Base-by-base conservation (phyloP, 208 protist species). In the Leishmania mexicana region DNA sequence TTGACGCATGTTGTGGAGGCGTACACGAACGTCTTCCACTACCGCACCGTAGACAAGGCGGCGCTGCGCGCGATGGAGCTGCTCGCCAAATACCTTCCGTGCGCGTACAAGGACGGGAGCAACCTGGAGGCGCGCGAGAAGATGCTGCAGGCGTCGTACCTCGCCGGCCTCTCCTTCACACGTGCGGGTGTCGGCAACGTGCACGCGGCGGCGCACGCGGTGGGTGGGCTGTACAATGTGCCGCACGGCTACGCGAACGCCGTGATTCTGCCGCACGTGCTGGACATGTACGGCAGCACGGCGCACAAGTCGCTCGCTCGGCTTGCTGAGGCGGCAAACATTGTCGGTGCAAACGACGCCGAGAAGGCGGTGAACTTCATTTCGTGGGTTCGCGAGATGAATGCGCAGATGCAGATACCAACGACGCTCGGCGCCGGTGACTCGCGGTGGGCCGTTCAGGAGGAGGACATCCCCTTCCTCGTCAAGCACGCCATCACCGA, bases 171-270 rank as follows among this genome's bases (percentile, higher is more conserved):
- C 35, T 95, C 96, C 58, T 98, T 97, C 83, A 92, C 93, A 31
- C 95, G 95, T 47, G 90, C 93, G 1, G 94, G 92, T 78, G 91
- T 98, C n/a, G 96, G 93, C 83, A 89, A 96, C 80, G 88, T 91
- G 54, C 96, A 98, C 82, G 93, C 92, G 15, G 82, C 92, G 10
- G 93, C 96, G 42, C 94, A 98, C 83, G 84, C 88, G 38, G 83
- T 98, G 8, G 94, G 95, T 49, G 84, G 87, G 28, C 65, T 92
- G 45, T 97, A 92, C 87, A 83, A 97, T 64, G 85, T 94, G 58
- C 91, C 94, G 49, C 94, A 98, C 85, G 94, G 96, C 47, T 87
- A 89, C 64, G 90, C 91, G n/a, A 97, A 97, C 82, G 92, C 93
- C 0, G 76, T 98, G 1, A 82, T 96, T 28, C 86, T 98, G 51